Conservation (phyloP, 306 rosid genomes). For the Carpinus fangiana region DNA sequence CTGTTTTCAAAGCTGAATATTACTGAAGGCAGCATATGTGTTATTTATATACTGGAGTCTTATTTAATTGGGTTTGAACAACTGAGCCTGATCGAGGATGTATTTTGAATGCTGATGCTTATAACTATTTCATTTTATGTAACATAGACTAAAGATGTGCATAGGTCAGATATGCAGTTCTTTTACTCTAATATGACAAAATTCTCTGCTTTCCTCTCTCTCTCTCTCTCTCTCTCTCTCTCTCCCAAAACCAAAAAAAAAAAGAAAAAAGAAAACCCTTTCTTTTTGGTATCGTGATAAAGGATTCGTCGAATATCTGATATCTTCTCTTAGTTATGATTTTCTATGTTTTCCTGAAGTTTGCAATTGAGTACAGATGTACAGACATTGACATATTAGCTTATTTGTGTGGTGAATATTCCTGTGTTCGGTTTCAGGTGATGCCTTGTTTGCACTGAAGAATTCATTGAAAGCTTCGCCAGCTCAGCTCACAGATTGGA, state of each 20-base stretch:
- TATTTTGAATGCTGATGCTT: not conserved
- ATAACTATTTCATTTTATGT: not conserved
- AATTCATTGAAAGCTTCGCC: slow-evolving; percentile 58
- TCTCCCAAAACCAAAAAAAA: not conserved
- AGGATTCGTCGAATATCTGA: not conserved
- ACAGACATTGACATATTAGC: slow-evolving; percentile 19
- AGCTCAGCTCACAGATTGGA: slow-evolving; percentile 83
- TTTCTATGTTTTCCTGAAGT: slow-evolving; percentile 7
- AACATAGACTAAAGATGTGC: not conserved
- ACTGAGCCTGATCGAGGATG: not conserved
- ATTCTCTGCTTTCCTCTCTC: not conserved
- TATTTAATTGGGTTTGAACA: not conserved
- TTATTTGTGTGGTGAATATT: slow-evolving; percentile 26
- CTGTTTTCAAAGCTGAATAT: slow-evolving; percentile 2
- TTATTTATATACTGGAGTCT: not conserved
- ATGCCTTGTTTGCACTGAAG: slow-evolving; percentile 71
- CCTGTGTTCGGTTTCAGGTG: slow-evolving; percentile 58
- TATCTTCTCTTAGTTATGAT: not conserved
- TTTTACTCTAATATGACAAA: not conserved
- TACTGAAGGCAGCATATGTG: not conserved
- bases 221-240: not conserved
- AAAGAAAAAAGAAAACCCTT: too few relatives aligned
- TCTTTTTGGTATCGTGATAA: not conserved
- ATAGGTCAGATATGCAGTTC: not conserved
- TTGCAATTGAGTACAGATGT: slow-evolving; percentile 7